A percentile compares a stretch with the other conserved stretches of the same genome.
These are phyloP conservation scores for Penicillium fuscoglaucum DNA, from an alignment of 2,329 filamentous ascomycete species.

Conservation along the genomic window DNA sequence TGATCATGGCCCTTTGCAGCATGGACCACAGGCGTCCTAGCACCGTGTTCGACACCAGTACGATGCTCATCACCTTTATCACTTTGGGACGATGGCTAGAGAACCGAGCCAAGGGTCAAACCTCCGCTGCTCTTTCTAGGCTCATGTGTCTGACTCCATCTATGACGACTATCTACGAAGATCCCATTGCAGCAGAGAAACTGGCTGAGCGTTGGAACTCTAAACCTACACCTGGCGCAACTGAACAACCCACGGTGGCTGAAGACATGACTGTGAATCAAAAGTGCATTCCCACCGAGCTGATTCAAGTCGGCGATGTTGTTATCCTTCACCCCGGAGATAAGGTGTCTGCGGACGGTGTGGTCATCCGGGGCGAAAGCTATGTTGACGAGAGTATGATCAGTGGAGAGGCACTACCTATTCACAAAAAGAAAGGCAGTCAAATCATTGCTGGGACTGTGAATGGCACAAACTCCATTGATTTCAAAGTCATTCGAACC, in stretches of 20 bases:
- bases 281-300: conserved; percentile 83
- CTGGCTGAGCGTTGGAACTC: conserved; percentile 72
- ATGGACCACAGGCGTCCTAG: conserved; percentile 75
- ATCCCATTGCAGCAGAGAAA: conserved; percentile 91
- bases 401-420: conserved; percentile 93
- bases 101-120: conserved; percentile 93
- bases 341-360: conserved; percentile 92
- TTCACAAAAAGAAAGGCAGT: conserved; percentile 80
- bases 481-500: conserved; percentile 88
- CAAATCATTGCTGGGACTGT: conserved; percentile 89
- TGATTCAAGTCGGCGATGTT: conserved; percentile 90
- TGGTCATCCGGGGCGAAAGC: conserved; percentile 82
- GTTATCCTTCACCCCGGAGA: conserved; percentile 92
- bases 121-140: conserved; percentile 85
- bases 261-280: conserved; percentile 24
- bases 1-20: conserved; percentile 76
- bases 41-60: conserved; percentile 96
- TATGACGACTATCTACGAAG: conserved; percentile 94
- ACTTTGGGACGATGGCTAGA: conserved; percentile 88
- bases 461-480: conserved; percentile 86
- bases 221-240: conserved; percentile 11
- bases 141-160: conserved; percentile 96
- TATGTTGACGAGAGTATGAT: conserved; percentile 99
- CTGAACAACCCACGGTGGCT: conserved; percentile 11
- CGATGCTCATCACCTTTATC: conserved; percentile 97